These are phyloP conservation scores for Trametes meyenii DNA, from an alignment of 768 basidiomycete species.

Conservation along the genomic window DNA sequence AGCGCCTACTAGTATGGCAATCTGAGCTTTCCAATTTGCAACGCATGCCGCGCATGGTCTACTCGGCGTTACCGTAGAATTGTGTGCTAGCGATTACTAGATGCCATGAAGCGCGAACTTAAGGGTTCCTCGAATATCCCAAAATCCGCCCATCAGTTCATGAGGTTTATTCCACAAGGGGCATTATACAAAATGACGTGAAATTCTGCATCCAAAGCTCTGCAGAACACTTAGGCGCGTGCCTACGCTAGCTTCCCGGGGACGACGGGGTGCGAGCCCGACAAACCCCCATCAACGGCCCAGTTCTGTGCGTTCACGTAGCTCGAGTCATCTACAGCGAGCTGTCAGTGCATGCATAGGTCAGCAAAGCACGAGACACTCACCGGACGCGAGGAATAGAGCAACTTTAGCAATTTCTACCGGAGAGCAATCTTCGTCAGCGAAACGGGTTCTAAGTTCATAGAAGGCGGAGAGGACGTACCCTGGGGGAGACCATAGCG, in stretches of 20 bases:
- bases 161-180: too few relatives aligned
- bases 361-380: not conserved
- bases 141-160: too few relatives aligned
- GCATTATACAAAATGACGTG: too few relatives aligned
- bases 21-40: too few relatives aligned
- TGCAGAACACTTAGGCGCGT: too few relatives aligned
- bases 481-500: constrained; percentile 84
- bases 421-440: constrained; percentile 4
- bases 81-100: too few relatives aligned
- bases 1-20: too few relatives aligned
- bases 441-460: constrained; percentile 10
- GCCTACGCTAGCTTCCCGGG: constrained; percentile 69
- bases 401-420: constrained; percentile 86
- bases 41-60: too few relatives aligned
- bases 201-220: too few relatives aligned
- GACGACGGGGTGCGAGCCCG: constrained; percentile 75
- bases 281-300: constrained; percentile 85
- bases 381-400: constrained; percentile 87
- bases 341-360: not conserved
- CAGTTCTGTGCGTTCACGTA: constrained; percentile 91
- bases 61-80: too few relatives aligned
- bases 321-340: constrained; percentile 73
- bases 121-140: too few relatives aligned
- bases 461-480: constrained; percentile 34
- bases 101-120: too few relatives aligned